Evolutionary conservation across 2,329 filamentous ascomycete genomes (phyloP).

Genomic region (Fusarium sp.): DNA sequence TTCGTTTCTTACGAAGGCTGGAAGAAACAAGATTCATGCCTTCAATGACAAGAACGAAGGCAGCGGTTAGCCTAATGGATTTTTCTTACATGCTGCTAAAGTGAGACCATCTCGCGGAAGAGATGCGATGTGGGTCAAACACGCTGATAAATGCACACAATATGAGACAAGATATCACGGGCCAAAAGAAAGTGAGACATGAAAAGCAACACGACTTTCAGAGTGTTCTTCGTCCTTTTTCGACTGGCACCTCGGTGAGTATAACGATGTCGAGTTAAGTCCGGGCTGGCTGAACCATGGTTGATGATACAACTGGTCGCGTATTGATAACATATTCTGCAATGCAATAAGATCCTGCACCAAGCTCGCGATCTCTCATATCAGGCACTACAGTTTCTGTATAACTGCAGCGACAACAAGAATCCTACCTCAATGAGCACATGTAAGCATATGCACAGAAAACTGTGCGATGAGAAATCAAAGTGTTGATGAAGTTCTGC

Average conservation of each 20-base stretch:
- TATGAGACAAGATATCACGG: constrained; percentile 39
- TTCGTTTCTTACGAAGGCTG: constrained; percentile 11
- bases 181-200: constrained; percentile 35
- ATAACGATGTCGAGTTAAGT: constrained; percentile 1
- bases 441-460: background rate
- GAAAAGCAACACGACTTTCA: constrained; percentile 26
- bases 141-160: constrained; percentile 27
- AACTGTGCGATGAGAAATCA: background rate
- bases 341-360: background rate
- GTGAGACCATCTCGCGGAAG: constrained; percentile 28
- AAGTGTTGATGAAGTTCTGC: constrained; percentile 6
- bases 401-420: background rate
- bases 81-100: constrained; percentile 22
- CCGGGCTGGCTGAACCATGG: constrained; percentile 16
- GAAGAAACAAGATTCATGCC: constrained; percentile 15
- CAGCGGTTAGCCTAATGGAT: background rate
- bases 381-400: background rate
- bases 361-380: background rate
- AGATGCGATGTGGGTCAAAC: constrained; percentile 38
- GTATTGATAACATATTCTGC: background rate
- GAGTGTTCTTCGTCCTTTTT: constrained; percentile 18
- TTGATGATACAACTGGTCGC: background rate
- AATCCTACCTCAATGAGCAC: background rate
- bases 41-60: constrained; percentile 1
- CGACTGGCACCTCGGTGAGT: constrained; percentile 23